phyloP scores from a whole-genome alignment of 2,329 filamentous ascomycete genomes.

The Chrysoporthe cubensis region DNA sequence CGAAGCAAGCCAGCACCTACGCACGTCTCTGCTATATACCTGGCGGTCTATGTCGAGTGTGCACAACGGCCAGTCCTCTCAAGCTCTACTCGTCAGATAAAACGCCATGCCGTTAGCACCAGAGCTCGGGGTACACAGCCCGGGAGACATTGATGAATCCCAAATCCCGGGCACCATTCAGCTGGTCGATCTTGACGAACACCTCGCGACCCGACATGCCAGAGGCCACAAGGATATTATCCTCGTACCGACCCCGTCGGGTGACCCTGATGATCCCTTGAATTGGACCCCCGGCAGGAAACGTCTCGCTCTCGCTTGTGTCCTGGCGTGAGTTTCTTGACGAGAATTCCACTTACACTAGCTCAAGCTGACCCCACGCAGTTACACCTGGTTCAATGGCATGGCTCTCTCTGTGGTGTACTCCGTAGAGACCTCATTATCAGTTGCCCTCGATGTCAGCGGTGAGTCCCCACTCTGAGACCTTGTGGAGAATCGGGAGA shows the following conservation, averaged over 20 bases:
- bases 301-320: conserved; percentile 32
- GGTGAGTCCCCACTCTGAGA: not conserved
- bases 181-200: conserved; percentile 38
- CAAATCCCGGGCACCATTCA: conserved; percentile 39
- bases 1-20: not conserved
- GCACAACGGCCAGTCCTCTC: not conserved
- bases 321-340: conserved; percentile 31
- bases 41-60: not conserved
- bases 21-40: not conserved
- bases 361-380: not conserved
- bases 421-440: conserved; percentile 25
- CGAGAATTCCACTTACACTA: not conserved
- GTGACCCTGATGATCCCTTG: conserved; percentile 47
- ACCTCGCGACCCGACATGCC: conserved; percentile 36
- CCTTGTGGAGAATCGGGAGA: not conserved
- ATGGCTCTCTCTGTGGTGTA: conserved; percentile 29
- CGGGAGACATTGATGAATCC: conserved; percentile 32
- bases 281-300: conserved; percentile 38
- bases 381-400: conserved; percentile 30
- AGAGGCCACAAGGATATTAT: conserved; percentile 40
- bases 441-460: conserved; percentile 27
- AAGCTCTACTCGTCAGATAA: not conserved
- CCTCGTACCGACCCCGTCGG: conserved; percentile 44
- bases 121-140: conserved; percentile 7
- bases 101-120: conserved; percentile 14